These are phyloP conservation scores for Ostreobium quekettii DNA, from an alignment of 139 green algal genomes.

Conservation along the genomic window DNA sequence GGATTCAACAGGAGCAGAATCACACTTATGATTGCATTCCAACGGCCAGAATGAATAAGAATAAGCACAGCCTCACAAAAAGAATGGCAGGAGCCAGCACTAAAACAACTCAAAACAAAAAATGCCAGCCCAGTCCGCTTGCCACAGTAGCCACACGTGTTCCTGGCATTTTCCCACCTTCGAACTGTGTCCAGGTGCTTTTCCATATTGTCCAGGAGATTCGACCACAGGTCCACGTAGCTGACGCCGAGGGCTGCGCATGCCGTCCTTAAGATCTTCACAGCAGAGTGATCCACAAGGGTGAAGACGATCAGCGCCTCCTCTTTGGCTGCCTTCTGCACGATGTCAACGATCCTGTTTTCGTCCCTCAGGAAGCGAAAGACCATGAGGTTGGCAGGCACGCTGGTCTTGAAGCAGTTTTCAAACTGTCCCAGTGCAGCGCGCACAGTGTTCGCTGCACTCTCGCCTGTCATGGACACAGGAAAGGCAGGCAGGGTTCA, in stretches of 20 bases:
- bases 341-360: background rate
- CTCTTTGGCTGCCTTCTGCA: conserved; percentile 28
- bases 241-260: conserved; percentile 32
- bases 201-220: conserved; percentile 49
- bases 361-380: conserved; percentile 13
- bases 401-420: conserved; percentile 22
- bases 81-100: no score
- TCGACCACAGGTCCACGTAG: conserved; percentile 47
- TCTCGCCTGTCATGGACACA: conserved; percentile 44
- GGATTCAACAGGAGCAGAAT: no score
- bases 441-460: conserved; percentile 37
- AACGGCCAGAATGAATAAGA: no score
- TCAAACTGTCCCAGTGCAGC: conserved; percentile 51
- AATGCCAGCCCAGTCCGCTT: no score
- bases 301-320: conserved; percentile 52
- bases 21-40: no score
- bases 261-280: conserved; percentile 30
- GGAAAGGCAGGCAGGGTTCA: no score
- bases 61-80: no score
- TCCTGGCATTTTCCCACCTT: no score
- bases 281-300: conserved; percentile 30
- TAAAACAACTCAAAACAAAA: no score
- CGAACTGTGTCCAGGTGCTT: conserved; percentile 30
- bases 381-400: conserved; percentile 41
- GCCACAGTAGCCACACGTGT: no score